A percentile compares a stretch with the other conserved stretches of the same genome.
These are phyloP conservation scores for Phalaenopsis equestris DNA, from an alignment of 106 monocot species.

Conservation along the genomic window DNA sequence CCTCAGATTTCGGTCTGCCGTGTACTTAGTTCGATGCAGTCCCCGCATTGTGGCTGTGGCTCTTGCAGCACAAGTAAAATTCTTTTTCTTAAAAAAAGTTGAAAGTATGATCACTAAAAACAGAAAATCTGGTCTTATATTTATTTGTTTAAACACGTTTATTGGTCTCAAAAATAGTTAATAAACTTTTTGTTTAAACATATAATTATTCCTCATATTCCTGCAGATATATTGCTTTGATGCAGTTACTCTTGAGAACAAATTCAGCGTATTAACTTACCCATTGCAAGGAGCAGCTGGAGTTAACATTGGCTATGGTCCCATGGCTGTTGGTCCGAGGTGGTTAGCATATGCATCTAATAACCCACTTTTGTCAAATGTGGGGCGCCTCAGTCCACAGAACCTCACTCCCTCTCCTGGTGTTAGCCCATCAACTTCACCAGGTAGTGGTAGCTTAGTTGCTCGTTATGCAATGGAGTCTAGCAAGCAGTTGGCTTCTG, in stretches of 20 bases:
- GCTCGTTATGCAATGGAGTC: constrained; percentile 99
- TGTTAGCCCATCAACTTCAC: constrained; percentile 90
- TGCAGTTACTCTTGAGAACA: constrained; percentile 87
- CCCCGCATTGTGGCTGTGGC: constrained; percentile 85
- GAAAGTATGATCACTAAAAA: neutral
- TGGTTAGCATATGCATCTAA: constrained; percentile 96
- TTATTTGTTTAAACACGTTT: no score
- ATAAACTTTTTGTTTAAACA: neutral
- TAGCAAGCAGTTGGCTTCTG: constrained; percentile 90
- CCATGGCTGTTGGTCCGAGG: constrained; percentile 85
- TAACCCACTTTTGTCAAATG: constrained; percentile 71
- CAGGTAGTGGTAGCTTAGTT: constrained; percentile 79
- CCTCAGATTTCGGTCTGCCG: constrained; percentile 83
- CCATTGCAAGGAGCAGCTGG: constrained; percentile 78
- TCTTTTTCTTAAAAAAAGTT: neutral
- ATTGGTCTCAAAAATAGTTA: neutral
- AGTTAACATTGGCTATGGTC: constrained; percentile 83
- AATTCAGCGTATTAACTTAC: constrained; percentile 88
- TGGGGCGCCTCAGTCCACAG: constrained; percentile 84
- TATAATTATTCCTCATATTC: constrained; percentile 3
- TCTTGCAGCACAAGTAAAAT: constrained; percentile 86
- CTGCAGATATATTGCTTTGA: constrained; percentile 96
- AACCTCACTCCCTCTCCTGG: constrained; percentile 87
- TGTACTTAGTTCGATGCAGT: constrained; percentile 90
- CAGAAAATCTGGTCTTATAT: neutral